A percentile compares a stretch with the other conserved stretches of the same genome.
These are phyloP conservation scores for Diaporthe citri DNA, from an alignment of 2,329 filamentous ascomycete species.

Conservation along the genomic window DNA sequence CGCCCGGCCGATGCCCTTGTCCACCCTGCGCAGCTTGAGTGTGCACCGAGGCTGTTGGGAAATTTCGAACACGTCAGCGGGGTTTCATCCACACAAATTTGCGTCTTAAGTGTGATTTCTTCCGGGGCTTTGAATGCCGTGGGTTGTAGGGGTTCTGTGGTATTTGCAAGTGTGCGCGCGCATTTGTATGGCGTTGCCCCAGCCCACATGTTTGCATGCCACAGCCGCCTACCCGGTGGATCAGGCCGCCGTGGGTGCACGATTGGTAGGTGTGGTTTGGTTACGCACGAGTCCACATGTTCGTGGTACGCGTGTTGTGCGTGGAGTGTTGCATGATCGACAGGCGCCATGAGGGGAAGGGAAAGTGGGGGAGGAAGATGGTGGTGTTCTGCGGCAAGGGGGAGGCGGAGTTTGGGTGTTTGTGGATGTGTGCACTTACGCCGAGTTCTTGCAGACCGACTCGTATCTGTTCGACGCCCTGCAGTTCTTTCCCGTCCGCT, in stretches of 20 bases:
- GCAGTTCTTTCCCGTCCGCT: slow-evolving; percentile 84
- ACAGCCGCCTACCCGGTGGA: not conserved
- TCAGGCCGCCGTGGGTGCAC: not conserved
- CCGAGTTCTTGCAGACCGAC: slow-evolving; percentile 93
- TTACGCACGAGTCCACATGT: slow-evolving; percentile 15
- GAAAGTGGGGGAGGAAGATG: slow-evolving; percentile 42
- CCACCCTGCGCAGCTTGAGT: slow-evolving; percentile 89
- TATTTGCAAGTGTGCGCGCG: slow-evolving; percentile 46
- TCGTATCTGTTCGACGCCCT: slow-evolving; percentile 86
- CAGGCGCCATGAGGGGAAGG: not conserved
- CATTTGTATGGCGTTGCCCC: slow-evolving; percentile 7
- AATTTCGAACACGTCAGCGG: not conserved
- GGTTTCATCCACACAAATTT: not conserved
- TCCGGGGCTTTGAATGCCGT: slow-evolving; percentile 30
- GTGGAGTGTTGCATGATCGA: slow-evolving; percentile 32
- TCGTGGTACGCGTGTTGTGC: slow-evolving; percentile 22
- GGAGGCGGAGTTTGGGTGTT: not conserved
- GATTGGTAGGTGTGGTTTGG: not conserved
- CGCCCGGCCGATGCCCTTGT: slow-evolving; percentile 83
- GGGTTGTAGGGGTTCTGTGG: not conserved
- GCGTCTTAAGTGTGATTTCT: not conserved
- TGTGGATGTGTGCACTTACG: slow-evolving; percentile 16
- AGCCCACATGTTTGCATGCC: slow-evolving; percentile 16
- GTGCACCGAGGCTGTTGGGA: slow-evolving; percentile 57
- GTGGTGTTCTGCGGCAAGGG: slow-evolving; percentile 1